Evolutionary conservation across 306 rosid genomes (phyloP).

Genomic region (Biancaea sappan): DNA sequence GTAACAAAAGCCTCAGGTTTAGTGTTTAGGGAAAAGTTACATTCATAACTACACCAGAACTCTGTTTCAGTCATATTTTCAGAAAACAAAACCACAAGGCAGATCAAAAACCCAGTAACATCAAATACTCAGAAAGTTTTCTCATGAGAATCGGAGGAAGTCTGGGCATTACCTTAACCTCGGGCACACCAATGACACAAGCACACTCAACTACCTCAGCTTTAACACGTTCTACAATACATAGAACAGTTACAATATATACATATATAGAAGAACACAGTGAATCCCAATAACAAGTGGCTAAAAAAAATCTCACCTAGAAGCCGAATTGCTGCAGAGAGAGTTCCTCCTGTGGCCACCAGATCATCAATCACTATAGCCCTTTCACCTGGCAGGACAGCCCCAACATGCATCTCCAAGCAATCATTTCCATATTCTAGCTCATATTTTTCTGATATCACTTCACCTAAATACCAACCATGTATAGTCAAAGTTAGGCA

Average conservation of each 20-base stretch:
- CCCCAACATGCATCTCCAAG: conserved; percentile 87
- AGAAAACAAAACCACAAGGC: too few species aligned
- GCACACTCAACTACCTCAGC: conserved; percentile 97
- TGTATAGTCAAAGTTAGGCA: background rate
- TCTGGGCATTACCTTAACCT: conserved; percentile 66
- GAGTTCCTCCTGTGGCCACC: conserved; percentile 89
- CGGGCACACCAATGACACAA: conserved; percentile 92
- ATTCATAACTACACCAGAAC: too few species aligned
- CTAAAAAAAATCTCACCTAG: conserved; percentile 49
- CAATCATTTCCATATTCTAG: conserved; percentile 92
- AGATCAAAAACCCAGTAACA: background rate
- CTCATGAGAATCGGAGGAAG: background rate
- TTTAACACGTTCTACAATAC: conserved; percentile 69
- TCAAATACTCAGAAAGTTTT: too few species aligned
- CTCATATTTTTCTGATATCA: conserved; percentile 75
- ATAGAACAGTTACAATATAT: background rate
- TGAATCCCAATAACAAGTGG: background rate
- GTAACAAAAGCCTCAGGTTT: conserved; percentile 34
- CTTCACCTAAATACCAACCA: conserved; percentile 60
- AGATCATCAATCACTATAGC: conserved; percentile 83
- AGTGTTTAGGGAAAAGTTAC: too few species aligned
- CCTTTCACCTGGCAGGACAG: conserved; percentile 81
- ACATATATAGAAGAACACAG: background rate
- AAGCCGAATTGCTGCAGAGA: conserved; percentile 76
- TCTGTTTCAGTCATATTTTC: too few species aligned